These are phyloP conservation scores for Calonectria leucothoes DNA, from an alignment of 2,329 filamentous ascomycete species.

Conservation along the genomic window DNA sequence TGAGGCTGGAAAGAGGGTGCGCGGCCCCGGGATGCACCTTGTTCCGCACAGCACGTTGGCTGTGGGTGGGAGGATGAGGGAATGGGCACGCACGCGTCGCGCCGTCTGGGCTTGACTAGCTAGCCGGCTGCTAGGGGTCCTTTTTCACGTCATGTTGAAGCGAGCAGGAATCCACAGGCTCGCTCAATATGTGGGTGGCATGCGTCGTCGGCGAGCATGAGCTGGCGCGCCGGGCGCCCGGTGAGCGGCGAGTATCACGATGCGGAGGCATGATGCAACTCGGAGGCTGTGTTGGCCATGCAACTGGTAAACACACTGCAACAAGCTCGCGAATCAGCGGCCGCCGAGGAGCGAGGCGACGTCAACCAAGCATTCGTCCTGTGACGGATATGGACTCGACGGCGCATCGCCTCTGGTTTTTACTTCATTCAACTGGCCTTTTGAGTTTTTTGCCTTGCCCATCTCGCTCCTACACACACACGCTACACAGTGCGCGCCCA, in stretches of 20 bases:
- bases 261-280: conserved; percentile 16
- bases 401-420: conserved; percentile 14
- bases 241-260: not conserved
- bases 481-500: conserved; percentile 29
- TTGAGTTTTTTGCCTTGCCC: conserved; percentile 20
- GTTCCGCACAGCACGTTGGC: conserved; percentile 29
- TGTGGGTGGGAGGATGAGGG: conserved; percentile 8
- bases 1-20: conserved; percentile 34
- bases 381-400: conserved; percentile 36
- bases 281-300: conserved; percentile 17
- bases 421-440: conserved; percentile 22
- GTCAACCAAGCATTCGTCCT: conserved; percentile 21
- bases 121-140: not conserved
- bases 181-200: not conserved
- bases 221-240: not conserved
- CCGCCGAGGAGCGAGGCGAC: conserved; percentile 8
- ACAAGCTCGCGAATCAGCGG: conserved; percentile 16
- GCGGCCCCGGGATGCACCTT: conserved; percentile 34
- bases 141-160: not conserved
- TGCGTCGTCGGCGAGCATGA: not conserved
- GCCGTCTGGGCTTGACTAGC: conserved; percentile 13
- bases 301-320: conserved; percentile 7
- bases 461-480: not conserved
- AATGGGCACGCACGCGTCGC: conserved; percentile 31
- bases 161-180: not conserved